Conservation (phyloP, 1,284 basidiomycete species). For the Tremellales sp. region DNA sequence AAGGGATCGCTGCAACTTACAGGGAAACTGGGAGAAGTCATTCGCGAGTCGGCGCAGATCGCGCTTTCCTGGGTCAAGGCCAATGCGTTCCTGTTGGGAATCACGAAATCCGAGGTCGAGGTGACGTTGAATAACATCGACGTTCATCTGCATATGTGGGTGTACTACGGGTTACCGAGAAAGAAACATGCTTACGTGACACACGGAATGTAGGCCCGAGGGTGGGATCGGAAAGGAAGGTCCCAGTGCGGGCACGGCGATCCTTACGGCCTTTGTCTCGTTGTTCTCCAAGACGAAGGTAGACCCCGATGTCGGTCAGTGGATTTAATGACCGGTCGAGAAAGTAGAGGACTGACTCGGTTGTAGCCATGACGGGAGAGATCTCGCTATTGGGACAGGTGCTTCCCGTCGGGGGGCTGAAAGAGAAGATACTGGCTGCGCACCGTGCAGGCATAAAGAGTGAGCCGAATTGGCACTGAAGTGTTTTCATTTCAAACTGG, state of each 20-base stretch:
- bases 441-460: constrained; percentile 91
- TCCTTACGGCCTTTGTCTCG: constrained; percentile 84
- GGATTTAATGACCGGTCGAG: constrained; percentile 60
- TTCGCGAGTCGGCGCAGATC: constrained; percentile 92
- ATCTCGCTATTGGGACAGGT: constrained; percentile 90
- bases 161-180: too few species aligned
- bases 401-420: constrained; percentile 85
- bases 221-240: constrained; percentile 98
- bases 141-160: constrained; percentile 82
- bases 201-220: constrained; percentile 58
- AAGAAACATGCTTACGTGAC: constrained; percentile 2
- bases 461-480: constrained; percentile 17
- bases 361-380: constrained; percentile 96
- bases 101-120: constrained; percentile 66
- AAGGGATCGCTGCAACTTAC: constrained; percentile 86
- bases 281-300: constrained; percentile 80
- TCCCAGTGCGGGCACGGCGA: constrained; percentile 91
- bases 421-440: constrained; percentile 93
- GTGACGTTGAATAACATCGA: constrained; percentile 79
- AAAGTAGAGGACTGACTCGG: too few species aligned
- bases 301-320: constrained; percentile 77
- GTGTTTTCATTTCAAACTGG: neutral
- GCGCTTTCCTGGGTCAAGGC: constrained; percentile 89
- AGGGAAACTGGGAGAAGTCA: constrained; percentile 96
- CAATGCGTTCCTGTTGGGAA: constrained; percentile 82